Evolutionary conservation across 768 basidiomycete genomes (phyloP).

Genomic region (Xerocomus brunneocitrinus): DNA sequence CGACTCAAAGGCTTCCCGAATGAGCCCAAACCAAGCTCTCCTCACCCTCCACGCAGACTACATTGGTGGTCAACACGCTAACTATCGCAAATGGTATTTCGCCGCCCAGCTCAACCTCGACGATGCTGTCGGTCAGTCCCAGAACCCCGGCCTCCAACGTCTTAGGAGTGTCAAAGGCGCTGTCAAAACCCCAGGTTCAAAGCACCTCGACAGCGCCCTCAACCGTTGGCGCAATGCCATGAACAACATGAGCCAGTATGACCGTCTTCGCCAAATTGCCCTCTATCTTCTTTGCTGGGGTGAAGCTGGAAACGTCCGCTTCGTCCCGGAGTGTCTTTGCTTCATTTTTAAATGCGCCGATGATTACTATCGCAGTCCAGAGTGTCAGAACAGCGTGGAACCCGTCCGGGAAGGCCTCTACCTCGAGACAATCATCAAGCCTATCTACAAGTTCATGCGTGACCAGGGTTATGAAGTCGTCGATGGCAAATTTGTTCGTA

Average conservation of each 20-base stretch:
- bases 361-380: constrained; percentile 97
- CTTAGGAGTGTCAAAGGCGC: constrained; percentile 74
- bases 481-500: constrained; percentile 91
- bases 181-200: constrained; percentile 51
- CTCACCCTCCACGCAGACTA: constrained; percentile 98
- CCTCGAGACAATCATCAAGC: constrained; percentile 87
- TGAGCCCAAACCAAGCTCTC: constrained; percentile 94
- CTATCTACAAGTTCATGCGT: constrained; percentile 91
- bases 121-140: constrained; percentile 92
- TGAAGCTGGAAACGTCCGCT: constrained; percentile 95
- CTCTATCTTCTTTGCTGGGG: constrained; percentile 98
- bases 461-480: constrained; percentile 96
- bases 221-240: constrained; percentile 97
- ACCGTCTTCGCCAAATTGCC: constrained; percentile 92
- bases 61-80: constrained; percentile 97
- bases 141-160: constrained; percentile 89
- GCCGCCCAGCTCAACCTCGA: constrained; percentile 98
- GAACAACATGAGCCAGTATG: constrained; percentile 99
- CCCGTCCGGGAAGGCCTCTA: constrained; percentile 94
- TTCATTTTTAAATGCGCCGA: constrained; percentile 99
- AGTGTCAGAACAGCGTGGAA: constrained; percentile 92
- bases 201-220: constrained; percentile 89
- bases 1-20: constrained; percentile 96
- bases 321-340: constrained; percentile 94
- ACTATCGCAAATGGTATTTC: constrained; percentile 99